A percentile compares a stretch with the other conserved stretches of the same genome.
These are phyloP conservation scores for Cercospora beticola DNA, from an alignment of 2,329 filamentous ascomycete species.

Conservation along the genomic window DNA sequence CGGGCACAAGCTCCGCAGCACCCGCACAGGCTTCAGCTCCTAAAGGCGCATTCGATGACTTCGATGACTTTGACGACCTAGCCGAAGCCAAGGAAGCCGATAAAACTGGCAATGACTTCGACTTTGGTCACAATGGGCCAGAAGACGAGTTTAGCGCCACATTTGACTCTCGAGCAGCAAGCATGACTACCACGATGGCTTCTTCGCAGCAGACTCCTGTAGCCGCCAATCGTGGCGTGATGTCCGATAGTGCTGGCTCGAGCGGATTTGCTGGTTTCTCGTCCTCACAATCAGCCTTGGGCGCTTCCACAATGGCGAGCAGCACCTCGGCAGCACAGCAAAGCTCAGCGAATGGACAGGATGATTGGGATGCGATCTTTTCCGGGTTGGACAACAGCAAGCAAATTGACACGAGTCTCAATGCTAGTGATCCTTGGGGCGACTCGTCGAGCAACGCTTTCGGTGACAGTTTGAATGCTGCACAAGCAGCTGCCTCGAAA, in stretches of 20 bases:
- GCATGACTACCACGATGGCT: slow-evolving; percentile 50
- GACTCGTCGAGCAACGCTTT: slow-evolving; percentile 14
- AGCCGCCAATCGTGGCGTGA: slow-evolving; percentile 29
- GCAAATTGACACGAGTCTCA: slow-evolving; percentile 32
- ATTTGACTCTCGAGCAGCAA: slow-evolving; percentile 66
- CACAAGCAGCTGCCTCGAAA: slow-evolving; percentile 18
- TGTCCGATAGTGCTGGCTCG: slow-evolving; percentile 17
- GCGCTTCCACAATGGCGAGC: slow-evolving; percentile 7
- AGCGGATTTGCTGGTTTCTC: slow-evolving; percentile 35
- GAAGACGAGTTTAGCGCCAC: slow-evolving; percentile 79
- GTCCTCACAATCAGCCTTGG: slow-evolving; percentile 13
- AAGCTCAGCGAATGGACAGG: slow-evolving; percentile 47
- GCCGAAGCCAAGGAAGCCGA: slow-evolving; percentile 77
- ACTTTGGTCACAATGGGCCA: slow-evolving; percentile 57
- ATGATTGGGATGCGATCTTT: slow-evolving; percentile 97
- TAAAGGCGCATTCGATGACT: slow-evolving; percentile 64
- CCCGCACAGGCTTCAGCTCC: slow-evolving; percentile 30
- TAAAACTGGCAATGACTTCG: slow-evolving; percentile 75
- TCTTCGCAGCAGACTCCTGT: slow-evolving; percentile 42
- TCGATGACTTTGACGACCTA: slow-evolving; percentile 80
- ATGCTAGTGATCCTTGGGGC: slow-evolving; percentile 33
- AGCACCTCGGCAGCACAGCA: slow-evolving; percentile 34
- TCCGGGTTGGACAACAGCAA: slow-evolving; percentile 66
- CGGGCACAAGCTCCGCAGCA: neutral
- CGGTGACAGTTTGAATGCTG: slow-evolving; percentile 15